Conservation (phyloP, 1,284 basidiomycete species). For the Leccinum angustisporum region DNA sequence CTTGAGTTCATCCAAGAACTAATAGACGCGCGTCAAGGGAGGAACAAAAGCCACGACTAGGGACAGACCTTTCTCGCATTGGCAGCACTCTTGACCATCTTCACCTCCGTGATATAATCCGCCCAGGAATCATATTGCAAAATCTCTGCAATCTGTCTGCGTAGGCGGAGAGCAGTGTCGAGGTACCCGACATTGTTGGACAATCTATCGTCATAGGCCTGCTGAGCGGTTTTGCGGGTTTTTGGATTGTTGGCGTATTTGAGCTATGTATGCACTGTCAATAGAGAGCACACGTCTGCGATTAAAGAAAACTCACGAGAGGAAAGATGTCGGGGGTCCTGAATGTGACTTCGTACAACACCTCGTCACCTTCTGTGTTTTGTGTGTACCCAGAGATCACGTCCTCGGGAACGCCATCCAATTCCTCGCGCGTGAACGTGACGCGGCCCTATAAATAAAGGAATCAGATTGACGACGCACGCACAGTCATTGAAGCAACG, state of each 20-base stretch:
- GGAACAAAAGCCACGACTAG: background rate
- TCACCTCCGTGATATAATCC: conserved; percentile 76
- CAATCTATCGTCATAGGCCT: conserved; percentile 32
- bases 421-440: conserved; percentile 67
- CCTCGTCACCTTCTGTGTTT: conserved; percentile 52
- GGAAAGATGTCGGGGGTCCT: conserved; percentile 72
- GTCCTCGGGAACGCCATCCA: conserved; percentile 62
- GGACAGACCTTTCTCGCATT: conserved; percentile 52
- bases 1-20: conserved; percentile 75
- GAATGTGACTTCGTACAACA: conserved; percentile 60
- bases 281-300: background rate
- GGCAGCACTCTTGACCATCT: conserved; percentile 70
- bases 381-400: conserved; percentile 74
- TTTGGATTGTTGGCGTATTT: conserved; percentile 72
- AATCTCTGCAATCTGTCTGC: no score
- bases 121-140: conserved; percentile 56
- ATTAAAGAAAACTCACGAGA: conserved; percentile 39
- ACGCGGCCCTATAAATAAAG: conserved; percentile 48
- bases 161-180: no score
- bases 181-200: no score
- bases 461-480: background rate
- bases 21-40: conserved; percentile 19
- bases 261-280: conserved; percentile 45
- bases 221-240: conserved; percentile 63
- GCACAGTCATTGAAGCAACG: conserved; percentile 8